Evolutionary conservation across 2,329 filamentous ascomycete genomes (phyloP), one percentile per base, ranked within the genome.

Genomic region (Aspergillus novofumigatus): DNA sequence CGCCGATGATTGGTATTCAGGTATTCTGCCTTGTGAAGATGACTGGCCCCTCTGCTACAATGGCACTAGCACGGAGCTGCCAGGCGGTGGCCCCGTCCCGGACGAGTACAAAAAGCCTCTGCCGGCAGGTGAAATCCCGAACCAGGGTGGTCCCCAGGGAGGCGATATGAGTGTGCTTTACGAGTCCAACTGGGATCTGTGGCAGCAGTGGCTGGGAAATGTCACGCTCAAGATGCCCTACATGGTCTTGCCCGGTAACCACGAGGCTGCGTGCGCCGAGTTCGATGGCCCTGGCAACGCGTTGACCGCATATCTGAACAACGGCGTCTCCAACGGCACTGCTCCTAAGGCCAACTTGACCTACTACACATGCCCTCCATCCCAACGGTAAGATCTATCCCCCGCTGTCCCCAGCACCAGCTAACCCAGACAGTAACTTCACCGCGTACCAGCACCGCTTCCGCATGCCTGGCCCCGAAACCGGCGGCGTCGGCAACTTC

Each of bases 21-120:
- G 80, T n/a, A 80, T 82, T 53, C 65, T 82, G 20, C 74, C 79
- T 14, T 83, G 80, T 56, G 75, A 70, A 49, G 68, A 72, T 53
- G 69, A 73, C 62, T 81, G 79, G 78, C 76, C 77, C 1, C 72
- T 82, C 14, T 83, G 80, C 71, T 83, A 81, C 66, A 81, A 82
- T 55, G 80, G 80, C 51, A 77, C 77, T 7, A 72, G 67, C 47
- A 74, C 73, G 1, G 52, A 65, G 48, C 69, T 81, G 4, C 78
- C 73, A 9, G 75, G 74, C 1, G 61, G 61, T 8, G 67, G 47
- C 0, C 26, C 70, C 50, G 68, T 75, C 35, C 71, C 75, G 1
- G 68, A 73, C 10, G 71, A 73, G 56, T 81, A 81, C 66, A 67
- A 75, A 55, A 66, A 60, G n/a, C 78, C 79, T 25, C 66, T 81